Evolutionary conservation across 768 basidiomycete genomes (phyloP).

Genomic region (Lanmaoa pseudosensibilis): DNA sequence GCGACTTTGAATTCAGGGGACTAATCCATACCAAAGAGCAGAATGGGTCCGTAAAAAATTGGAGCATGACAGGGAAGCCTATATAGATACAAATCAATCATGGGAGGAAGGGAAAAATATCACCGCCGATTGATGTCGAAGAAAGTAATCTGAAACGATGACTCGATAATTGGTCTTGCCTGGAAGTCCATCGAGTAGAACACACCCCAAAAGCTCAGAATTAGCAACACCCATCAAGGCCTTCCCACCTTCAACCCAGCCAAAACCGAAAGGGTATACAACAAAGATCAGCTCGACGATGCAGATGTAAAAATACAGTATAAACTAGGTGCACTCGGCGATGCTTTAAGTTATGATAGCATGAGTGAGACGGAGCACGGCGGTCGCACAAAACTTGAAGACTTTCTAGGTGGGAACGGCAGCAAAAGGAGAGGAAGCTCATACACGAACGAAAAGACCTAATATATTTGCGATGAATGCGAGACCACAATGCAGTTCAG

Average conservation of each 20-base stretch:
- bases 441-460: neutral
- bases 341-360: slow-evolving; percentile 7
- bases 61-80: neutral
- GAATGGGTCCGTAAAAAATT: neutral
- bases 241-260: neutral
- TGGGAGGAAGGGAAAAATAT: neutral
- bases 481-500: neutral
- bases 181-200: neutral
- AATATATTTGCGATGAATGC: slow-evolving; percentile 5
- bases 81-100: neutral
- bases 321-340: slow-evolving; percentile 14
- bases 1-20: neutral
- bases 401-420: neutral
- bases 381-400: neutral
- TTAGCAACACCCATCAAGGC: neutral
- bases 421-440: neutral
- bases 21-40: neutral
- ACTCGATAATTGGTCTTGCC: neutral
- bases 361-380: neutral
- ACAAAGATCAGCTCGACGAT: neutral
- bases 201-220: neutral
- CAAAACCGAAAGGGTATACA: neutral
- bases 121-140: neutral
- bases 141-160: neutral
- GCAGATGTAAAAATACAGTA: slow-evolving; percentile 8